Percentiles rank a stretch among this genome's conserved stretches.
These are phyloP conservation scores for Dillenia turbinata DNA, from an alignment of 164 flowering plant species.

Conservation along the genomic window DNA sequence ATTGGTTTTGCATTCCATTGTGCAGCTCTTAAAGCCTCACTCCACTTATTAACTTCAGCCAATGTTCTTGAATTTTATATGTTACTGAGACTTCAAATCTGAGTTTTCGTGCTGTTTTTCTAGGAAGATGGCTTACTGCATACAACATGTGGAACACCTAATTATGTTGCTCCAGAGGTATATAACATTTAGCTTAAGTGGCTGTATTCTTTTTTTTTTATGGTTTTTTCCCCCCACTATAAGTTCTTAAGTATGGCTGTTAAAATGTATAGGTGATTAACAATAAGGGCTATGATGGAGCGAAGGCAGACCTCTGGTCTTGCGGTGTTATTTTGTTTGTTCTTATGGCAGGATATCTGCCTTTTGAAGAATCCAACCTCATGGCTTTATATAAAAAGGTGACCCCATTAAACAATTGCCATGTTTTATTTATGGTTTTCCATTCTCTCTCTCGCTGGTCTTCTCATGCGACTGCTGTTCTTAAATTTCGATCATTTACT, in stretches of 20 bases:
- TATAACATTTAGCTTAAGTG: slow-evolving; percentile 3
- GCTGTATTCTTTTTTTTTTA: neutral
- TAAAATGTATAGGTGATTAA: slow-evolving; percentile 52
- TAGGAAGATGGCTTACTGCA: slow-evolving; percentile 96
- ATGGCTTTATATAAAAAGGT: slow-evolving; percentile 84
- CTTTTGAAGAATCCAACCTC: slow-evolving; percentile 90
- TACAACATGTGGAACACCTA: slow-evolving; percentile 97
- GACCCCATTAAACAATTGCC: neutral
- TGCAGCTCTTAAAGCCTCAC: too few relatives aligned
- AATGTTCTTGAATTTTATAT: too few relatives aligned
- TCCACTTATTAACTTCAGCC: too few relatives aligned
- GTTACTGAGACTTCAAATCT: neutral
- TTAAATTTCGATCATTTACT: too few relatives aligned
- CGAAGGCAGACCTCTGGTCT: slow-evolving; percentile 97
- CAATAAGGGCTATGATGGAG: slow-evolving; percentile 94
- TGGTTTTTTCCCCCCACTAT: slow-evolving; percentile 1
- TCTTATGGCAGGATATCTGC: slow-evolving; percentile 94
- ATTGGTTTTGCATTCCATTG: neutral
- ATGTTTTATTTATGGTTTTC: too few relatives aligned
- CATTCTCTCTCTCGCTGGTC: too few relatives aligned
- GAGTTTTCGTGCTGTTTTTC: slow-evolving; percentile 8
- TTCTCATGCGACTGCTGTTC: too few relatives aligned
- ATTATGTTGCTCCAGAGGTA: slow-evolving; percentile 99
- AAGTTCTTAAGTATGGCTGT: slow-evolving; percentile 8
- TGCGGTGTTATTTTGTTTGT: slow-evolving; percentile 96